Evolutionary conservation across 1,284 basidiomycete species (phyloP).

Genomic region (Pseudozyma tsukubaensis): DNA sequence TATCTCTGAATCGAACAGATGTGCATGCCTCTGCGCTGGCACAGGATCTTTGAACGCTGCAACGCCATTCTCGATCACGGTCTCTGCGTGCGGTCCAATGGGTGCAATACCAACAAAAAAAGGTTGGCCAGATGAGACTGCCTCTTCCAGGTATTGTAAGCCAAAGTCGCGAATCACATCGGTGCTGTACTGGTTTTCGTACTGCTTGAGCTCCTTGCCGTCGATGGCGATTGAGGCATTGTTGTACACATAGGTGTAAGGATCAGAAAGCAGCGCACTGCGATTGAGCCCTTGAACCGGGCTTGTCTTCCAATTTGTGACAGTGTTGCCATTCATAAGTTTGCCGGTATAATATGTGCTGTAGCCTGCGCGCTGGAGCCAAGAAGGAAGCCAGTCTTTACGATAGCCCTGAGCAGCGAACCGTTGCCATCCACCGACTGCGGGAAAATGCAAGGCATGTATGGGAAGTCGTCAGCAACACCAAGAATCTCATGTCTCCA

Average conservation of each 20-base stretch:
- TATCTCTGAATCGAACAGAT: background rate
- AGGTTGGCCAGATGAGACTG: background rate
- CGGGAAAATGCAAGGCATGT: too few species aligned
- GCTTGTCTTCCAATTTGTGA: constrained; percentile 9
- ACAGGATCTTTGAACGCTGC: constrained; percentile 7
- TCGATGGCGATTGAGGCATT: constrained; percentile 9
- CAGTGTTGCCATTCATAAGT: constrained; percentile 17
- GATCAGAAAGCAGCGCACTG: constrained; percentile 8
- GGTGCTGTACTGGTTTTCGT: constrained; percentile 10
- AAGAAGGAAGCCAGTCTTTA: constrained; percentile 9
- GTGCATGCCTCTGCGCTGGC: constrained; percentile 1
- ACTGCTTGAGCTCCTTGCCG: background rate
- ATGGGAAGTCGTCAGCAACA: too few species aligned
- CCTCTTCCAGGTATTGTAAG: constrained; percentile 7
- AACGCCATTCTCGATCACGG: background rate
- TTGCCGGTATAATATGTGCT: constrained; percentile 15
- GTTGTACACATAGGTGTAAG: constrained; percentile 14
- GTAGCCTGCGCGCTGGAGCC: constrained; percentile 14
- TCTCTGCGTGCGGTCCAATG: constrained; percentile 11
- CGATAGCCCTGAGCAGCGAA: constrained; percentile 13
- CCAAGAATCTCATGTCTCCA: too few species aligned
- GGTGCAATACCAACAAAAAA: constrained; percentile 18
- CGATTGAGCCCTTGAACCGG: constrained; percentile 10
- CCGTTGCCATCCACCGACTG: constrained; percentile 9
- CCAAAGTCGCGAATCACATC: constrained; percentile 11